Base-by-base conservation (phyloP, 2,329 filamentous ascomycete species). In the Beauveria pseudobassiana region DNA sequence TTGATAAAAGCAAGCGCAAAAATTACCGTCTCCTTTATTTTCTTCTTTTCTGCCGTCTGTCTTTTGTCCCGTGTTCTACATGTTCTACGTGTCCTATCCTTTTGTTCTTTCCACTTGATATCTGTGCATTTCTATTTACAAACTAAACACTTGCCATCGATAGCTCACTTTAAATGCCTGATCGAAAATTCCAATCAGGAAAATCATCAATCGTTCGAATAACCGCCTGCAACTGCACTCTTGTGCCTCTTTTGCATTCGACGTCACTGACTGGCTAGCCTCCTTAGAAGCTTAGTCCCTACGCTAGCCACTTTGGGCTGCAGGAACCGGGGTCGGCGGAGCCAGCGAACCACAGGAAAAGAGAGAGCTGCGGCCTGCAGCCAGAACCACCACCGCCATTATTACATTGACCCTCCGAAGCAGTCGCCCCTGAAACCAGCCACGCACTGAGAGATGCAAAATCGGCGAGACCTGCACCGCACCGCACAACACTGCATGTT, bases 401-500 rank as follows among this genome's bases (percentile, higher is more conserved):
- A 40, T 34, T 48, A 38, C 55, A 50, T 52, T 22, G 28, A 52
- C 30, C 55, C 55, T 34, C 38, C 24, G 8, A 40, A 46, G 42
- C 43, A 55, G 16, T 28, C 20, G 59, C 59, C 59, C 58, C 59
- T 61, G 59, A 61, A 61, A 61, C 59, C 59, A 55, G 59, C 59
- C 59, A 61, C 51, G 18, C 45, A 50, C n/a, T 34, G 30, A n/a
- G 28, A 46, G 28, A 30, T 30, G 49, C 38, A 38, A 40, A 14
- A 59, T 40, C 24, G 55, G 30, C 55, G 9, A 51, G 16, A 10
- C 28, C 38, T 49, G 30, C 30, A 34, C 22, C 16, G 49, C 49
- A 52, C 28, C 49, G 9, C 10, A 18, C 18, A 34, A 51, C 20
- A 51, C 12, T 51, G 28, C 18, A 50, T 28, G 49, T 14, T 51